Base-by-base conservation (phyloP, 306 rosid genomes). In the Dryas alaskensis region DNA sequence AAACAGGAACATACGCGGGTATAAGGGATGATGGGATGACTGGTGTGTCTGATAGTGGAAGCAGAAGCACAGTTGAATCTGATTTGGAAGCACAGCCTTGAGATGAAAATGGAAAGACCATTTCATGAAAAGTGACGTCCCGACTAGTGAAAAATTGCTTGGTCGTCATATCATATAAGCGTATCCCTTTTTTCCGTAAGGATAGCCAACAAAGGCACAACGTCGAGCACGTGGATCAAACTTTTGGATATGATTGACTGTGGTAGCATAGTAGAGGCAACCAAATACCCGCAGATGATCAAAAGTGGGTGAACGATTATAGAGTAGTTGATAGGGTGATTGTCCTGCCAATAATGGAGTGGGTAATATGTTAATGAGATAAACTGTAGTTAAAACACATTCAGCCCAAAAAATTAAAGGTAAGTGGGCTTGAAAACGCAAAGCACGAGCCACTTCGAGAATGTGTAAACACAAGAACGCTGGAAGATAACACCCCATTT, bases 331-430 rank as follows among this genome's bases (percentile, higher is more conserved):
- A 19, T 19, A 19, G 19, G 19, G 19, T 19, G 19, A 19, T 19
- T 19, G 19, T 19, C 19, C 19, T 19, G 19, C 19, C 19, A 19
- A 19, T 0, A 19, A 19, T 19, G 19, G 19, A 19, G 19, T 19
- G 19, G 19, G 19, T 19, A 19, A 19, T 19, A 0, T 19, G 19
- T 19, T 19, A 19, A 19, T 19, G 19, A 49, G 43, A 27, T 10
- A 69, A 6, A 16, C 10, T 0, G 46, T 19, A 12, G 49, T 77
- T 0, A 70, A 22, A 31, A 49, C 4, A 49, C 47, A 69, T 39
- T 69, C 55, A n/a, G 64, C 48, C 76, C 39, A 69, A 49, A 77
- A 77, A 8, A 6, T 48, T 1, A 69, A n/a, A 50, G 76, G 75
- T 4, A 69, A n/a, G 3, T 50, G 4, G 0, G 64, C 12, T 60